Base-by-base conservation (phyloP, 2,329 filamentous ascomycete genomes). In the Raffaelea deltoideospora region DNA sequence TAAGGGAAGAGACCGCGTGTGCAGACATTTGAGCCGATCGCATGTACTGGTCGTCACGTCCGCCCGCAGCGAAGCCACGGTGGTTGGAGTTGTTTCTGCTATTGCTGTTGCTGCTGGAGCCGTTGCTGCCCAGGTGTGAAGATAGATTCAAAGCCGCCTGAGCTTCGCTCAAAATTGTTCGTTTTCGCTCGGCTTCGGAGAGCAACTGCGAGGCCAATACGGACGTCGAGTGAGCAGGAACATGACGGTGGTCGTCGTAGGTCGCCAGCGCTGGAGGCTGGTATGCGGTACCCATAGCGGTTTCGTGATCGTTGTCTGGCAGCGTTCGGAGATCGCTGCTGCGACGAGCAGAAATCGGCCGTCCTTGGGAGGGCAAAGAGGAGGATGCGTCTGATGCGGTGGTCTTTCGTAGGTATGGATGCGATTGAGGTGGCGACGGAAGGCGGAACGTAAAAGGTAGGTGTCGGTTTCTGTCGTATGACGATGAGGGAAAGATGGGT, bases 281-380 rank as follows among this genome's bases (percentile, higher is more conserved):
- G 42, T 51, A 54, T 9, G 50, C 47, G 14, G 52, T 52, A 31
- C 48, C 51, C 52, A 54, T 51, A n/a, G 46, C 45, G 44, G 48
- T 47, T 17, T 34, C 33, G 8, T 48, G 48, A 29, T 49, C 43
- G 44, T 53, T 50, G 29, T 41, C 34, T 1, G 53, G 51, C 24
- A 50, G 53, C 35, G 52, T 53, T 31, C 40, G 45, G 29, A 53
- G 46, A 28, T 50, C 49, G 37, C 41, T 38, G 10, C n/a, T n/a
- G 37, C 11, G 18, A 27, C 17, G 14, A n/a, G 30, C 6, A 5
- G 5, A n/a, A 10, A 3, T 17, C 18, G 14, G 11, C 5, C 33
- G 13, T 22, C 21, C 15, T 18, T 10, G 9, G 34, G 11, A 13
- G 17, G 24, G 9, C 13, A 19, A 18, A 15, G 32, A n/a, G 13